phyloP scores from a whole-genome alignment of 2,329 filamentous ascomycete genomes.

The Malbranchea zuffiana region DNA sequence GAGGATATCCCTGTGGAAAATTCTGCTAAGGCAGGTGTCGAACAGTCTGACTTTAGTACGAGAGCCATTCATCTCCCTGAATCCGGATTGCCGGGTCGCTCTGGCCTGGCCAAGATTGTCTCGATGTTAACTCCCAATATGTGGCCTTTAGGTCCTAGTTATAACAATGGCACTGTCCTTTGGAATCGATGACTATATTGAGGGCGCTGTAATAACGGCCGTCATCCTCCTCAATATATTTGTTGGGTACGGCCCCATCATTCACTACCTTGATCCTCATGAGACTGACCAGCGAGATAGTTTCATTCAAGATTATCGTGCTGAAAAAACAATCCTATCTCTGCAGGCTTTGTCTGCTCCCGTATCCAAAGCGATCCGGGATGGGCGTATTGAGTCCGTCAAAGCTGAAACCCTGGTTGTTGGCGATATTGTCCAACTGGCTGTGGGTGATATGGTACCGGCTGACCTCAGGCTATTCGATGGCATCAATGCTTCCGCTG shows the following conservation, averaged over 20 bases:
- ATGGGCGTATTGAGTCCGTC: constrained; percentile 41
- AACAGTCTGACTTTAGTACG: constrained; percentile 61
- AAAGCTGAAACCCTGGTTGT: constrained; percentile 46
- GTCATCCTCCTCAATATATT: constrained; percentile 49
- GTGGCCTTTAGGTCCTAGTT: constrained; percentile 50
- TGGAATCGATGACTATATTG: constrained; percentile 46
- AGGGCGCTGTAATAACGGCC: constrained; percentile 48
- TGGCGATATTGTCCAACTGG: constrained; percentile 48
- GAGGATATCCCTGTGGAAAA: constrained; percentile 61
- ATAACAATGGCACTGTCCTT: constrained; percentile 58
- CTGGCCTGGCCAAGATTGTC: constrained; percentile 7
- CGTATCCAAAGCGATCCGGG: constrained; percentile 41
- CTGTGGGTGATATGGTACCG: constrained; percentile 41
- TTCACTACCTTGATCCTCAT: neutral
- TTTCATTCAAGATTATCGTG: constrained; percentile 44
- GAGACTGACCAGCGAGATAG: constrained; percentile 17
- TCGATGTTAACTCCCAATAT: constrained; percentile 12
- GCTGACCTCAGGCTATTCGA: constrained; percentile 44
- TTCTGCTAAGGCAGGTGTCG: constrained; percentile 64
- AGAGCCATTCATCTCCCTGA: constrained; percentile 12
- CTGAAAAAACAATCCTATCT: constrained; percentile 46
- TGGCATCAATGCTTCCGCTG: constrained; percentile 48
- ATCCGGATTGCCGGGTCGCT: constrained; percentile 13
- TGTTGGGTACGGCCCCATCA: constrained; percentile 34
- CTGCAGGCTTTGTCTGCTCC: constrained; percentile 42